A percentile compares a stretch with the other conserved stretches of the same genome.
These are phyloP conservation scores for Xylogone sp. DNA, from an alignment of 2,329 filamentous ascomycete genomes.

Conservation along the genomic window DNA sequence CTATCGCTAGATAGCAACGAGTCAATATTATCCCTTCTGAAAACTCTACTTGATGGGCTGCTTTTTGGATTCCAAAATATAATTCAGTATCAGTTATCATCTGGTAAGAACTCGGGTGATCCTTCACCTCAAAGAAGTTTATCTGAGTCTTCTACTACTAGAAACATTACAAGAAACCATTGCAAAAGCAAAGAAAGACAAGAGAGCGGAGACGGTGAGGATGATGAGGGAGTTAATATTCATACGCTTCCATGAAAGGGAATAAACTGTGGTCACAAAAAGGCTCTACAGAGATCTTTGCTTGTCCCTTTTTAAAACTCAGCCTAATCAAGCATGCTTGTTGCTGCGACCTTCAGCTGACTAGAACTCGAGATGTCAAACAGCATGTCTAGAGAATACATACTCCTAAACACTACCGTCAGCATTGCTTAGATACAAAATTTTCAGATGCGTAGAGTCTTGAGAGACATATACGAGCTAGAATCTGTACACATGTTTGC, in stretches of 20 bases:
- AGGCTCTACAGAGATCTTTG: conserved; percentile 1
- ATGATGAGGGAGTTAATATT: conserved; percentile 3
- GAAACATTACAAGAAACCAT: neutral
- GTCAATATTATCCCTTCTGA: neutral
- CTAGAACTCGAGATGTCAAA: conserved; percentile 6
- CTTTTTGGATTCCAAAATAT: neutral
- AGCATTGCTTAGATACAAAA: conserved; percentile 3
- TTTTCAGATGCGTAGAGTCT: conserved; percentile 3
- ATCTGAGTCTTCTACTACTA: neutral
- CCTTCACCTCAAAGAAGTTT: neutral
- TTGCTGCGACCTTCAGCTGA: conserved; percentile 4
- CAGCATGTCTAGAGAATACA: conserved; percentile 8
- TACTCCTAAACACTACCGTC: conserved; percentile 6
- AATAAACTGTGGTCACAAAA: neutral
- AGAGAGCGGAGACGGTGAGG: neutral
- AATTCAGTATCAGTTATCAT: neutral
- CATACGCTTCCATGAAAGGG: neutral
- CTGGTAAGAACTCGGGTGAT: neutral
- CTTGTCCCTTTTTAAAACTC: conserved; percentile 6
- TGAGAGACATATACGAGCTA: conserved; percentile 1
- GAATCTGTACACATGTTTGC: neutral
- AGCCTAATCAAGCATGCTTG: neutral
- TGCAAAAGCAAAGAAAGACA: neutral
- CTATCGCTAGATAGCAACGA: conserved; percentile 1
- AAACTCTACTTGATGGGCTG: neutral